Conservation (phyloP, 805 yeast genomes). For the Tetrapisispora phaffii region DNA sequence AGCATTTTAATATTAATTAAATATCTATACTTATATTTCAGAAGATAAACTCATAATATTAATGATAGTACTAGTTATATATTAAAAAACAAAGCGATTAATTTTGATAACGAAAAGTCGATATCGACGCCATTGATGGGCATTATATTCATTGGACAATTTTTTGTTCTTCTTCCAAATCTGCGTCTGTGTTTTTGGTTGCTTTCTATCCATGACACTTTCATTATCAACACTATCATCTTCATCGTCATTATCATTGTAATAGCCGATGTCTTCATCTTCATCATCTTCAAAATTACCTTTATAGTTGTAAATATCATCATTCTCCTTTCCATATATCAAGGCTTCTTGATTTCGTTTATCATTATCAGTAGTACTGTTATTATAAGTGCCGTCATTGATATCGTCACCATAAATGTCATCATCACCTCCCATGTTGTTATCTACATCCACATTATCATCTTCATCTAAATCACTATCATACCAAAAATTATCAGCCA, state of each 20-base stretch:
- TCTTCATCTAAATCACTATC: conserved; percentile 61
- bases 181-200: conserved; percentile 27
- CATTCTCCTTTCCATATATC: conserved; percentile 30
- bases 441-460: conserved; percentile 38
- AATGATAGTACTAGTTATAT: background rate
- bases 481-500: conserved; percentile 79
- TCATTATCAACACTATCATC: conserved; percentile 29
- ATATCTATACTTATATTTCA: background rate
- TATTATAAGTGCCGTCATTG: conserved; percentile 20
- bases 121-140: background rate
- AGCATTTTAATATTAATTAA: background rate
- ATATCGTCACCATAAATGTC: conserved; percentile 33
- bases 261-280: conserved; percentile 3
- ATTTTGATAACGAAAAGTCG: background rate
- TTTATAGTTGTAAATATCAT: conserved; percentile 39
- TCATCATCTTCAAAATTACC: conserved; percentile 30
- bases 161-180: conserved; percentile 27
- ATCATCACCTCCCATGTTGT: conserved; percentile 37
- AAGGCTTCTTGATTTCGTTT: conserved; percentile 3
- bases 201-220: conserved; percentile 29
- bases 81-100: background rate
- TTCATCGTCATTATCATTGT: conserved; percentile 13
- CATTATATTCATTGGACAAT: background rate
- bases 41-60: background rate
- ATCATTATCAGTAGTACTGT: background rate